Conservation (phyloP, 768 basidiomycete genomes). For the Kwoniella botswanensis region DNA sequence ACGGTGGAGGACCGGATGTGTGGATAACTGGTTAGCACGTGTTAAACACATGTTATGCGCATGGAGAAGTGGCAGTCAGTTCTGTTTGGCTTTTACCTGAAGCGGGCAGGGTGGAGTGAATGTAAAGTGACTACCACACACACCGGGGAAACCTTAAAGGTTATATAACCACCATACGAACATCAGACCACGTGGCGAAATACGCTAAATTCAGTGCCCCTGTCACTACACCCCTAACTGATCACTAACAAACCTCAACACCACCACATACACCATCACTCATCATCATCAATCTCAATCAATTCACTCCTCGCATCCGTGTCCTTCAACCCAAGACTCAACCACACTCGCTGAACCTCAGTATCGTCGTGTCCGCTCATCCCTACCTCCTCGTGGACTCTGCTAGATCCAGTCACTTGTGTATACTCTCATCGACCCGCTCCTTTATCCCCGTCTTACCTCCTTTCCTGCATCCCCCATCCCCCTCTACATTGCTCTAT, state of each 20-base stretch:
- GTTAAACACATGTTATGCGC: no score
- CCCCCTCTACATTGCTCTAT: background rate
- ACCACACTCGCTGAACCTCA: background rate
- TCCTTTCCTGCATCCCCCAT: background rate
- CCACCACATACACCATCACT: background rate
- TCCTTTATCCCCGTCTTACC: background rate
- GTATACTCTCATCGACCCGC: background rate
- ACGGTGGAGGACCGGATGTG: background rate
- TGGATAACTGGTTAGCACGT: no score
- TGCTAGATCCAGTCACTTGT: background rate
- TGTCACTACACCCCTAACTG: no score
- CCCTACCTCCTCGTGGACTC: background rate
- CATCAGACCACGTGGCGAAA: background rate
- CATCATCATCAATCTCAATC: constrained; percentile 3
- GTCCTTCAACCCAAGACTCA: no score
- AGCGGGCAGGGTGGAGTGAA: background rate
- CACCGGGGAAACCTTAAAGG: background rate
- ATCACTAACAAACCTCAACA: background rate
- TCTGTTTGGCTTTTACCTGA: background rate
- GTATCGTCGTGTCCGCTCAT: background rate
- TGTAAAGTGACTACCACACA: background rate
- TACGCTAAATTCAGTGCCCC: background rate
- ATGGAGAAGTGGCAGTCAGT: no score
- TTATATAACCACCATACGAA: no score
- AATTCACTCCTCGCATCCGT: background rate